Evolutionary conservation across 2,329 filamentous ascomycete species (phyloP).

Genomic region (Trichocomaceae sp.): DNA sequence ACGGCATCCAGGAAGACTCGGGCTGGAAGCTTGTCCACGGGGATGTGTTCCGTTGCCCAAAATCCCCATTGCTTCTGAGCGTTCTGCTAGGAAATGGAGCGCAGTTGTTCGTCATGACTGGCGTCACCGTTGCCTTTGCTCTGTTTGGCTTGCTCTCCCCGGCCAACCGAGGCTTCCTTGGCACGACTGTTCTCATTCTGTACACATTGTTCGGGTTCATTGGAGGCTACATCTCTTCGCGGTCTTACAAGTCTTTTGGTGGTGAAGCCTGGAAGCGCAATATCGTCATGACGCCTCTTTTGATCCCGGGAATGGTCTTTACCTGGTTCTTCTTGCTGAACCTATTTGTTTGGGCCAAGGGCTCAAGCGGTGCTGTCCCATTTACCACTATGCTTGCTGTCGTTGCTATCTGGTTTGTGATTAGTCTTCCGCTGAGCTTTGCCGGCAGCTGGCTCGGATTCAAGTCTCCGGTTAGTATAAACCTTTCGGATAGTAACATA

Average conservation of each 20-base stretch:
- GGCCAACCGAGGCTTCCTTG: constrained; percentile 88
- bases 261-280: constrained; percentile 94
- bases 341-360: constrained; percentile 90
- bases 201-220: constrained; percentile 91
- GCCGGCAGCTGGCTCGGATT: constrained; percentile 92
- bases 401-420: constrained; percentile 91
- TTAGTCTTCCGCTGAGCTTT: constrained; percentile 85
- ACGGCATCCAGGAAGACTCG: constrained; percentile 93
- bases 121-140: constrained; percentile 85
- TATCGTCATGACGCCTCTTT: constrained; percentile 76
- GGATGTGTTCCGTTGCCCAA: constrained; percentile 88
- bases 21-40: constrained; percentile 98
- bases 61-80: constrained; percentile 74
- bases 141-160: constrained; percentile 91
- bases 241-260: constrained; percentile 89
- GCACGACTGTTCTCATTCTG: constrained; percentile 85
- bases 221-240: constrained; percentile 80
- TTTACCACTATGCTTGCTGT: constrained; percentile 96
- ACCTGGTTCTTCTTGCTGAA: constrained; percentile 85
- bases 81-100: constrained; percentile 87
- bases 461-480: constrained; percentile 46
- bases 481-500: not conserved
- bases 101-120: constrained; percentile 96
- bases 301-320: constrained; percentile 85
- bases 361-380: constrained; percentile 87